phyloP scores from a whole-genome alignment of 306 rosid species.

The Heteromeles arbutifolia region DNA sequence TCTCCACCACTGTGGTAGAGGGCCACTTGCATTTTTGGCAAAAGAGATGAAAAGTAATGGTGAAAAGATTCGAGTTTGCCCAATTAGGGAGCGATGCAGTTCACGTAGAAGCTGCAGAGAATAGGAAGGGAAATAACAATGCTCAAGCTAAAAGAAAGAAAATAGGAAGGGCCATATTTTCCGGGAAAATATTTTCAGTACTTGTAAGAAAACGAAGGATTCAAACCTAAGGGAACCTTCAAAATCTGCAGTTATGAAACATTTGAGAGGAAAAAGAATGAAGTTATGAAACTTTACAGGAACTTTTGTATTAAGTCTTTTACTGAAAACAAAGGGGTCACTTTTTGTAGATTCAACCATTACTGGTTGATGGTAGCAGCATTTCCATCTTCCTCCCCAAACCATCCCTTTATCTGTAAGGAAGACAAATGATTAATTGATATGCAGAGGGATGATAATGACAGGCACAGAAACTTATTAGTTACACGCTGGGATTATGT shows the following conservation, averaged over 20 bases:
- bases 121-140: no score
- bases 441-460: background rate
- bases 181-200: constrained; percentile 26
- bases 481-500: background rate
- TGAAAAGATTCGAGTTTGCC: no score
- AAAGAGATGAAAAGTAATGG: no score
- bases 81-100: no score
- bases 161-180: constrained; percentile 24
- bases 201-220: constrained; percentile 15
- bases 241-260: background rate
- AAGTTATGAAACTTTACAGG: background rate
- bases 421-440: constrained; percentile 7
- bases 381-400: constrained; percentile 22
- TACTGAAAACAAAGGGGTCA: constrained; percentile 11
- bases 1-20: no score
- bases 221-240: background rate
- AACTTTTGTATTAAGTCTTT: background rate
- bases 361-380: constrained; percentile 36
- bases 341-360: constrained; percentile 48
- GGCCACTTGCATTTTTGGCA: no score
- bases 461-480: background rate
- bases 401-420: constrained; percentile 44
- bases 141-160: no score
- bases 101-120: no score
- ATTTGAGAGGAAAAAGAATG: background rate